phyloP scores from a whole-genome alignment of 352 stramenopile genomes.

The Phytophthora tentaculata region DNA sequence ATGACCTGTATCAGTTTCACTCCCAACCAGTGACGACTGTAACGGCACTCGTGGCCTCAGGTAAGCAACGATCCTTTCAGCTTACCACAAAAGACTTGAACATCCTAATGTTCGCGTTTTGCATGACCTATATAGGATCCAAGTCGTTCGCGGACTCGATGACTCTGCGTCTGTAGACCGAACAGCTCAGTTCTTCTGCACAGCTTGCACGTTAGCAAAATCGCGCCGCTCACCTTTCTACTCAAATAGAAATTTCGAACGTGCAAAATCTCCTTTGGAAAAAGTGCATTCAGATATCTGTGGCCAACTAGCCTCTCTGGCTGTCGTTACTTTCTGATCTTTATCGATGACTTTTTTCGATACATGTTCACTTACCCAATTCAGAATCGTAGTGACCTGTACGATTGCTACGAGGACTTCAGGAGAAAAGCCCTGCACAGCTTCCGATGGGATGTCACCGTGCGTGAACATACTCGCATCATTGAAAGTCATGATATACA shows the following conservation, averaged over 20 bases:
- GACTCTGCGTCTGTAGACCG: too few species aligned
- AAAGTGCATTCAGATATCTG: neutral
- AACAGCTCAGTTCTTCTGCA: neutral
- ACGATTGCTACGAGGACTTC: too few species aligned
- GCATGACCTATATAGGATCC: conserved; percentile 9
- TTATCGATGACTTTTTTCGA: too few species aligned
- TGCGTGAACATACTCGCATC: too few species aligned
- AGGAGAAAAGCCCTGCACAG: too few species aligned
- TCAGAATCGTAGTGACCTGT: too few species aligned
- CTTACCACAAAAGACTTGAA: neutral
- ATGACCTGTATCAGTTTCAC: conserved; percentile 7
- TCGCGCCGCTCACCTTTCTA: too few species aligned
- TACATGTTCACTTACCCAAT: too few species aligned
- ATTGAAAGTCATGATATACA: too few species aligned
- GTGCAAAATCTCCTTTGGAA: neutral
- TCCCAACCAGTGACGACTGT: neutral
- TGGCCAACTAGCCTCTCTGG: neutral
- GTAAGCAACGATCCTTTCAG: conserved; percentile 8
- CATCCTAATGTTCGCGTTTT: conserved; percentile 13
- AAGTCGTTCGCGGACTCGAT: conserved; percentile 1
- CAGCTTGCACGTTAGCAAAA: neutral
- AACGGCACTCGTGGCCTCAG: conserved; percentile 11
- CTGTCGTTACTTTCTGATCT: too few species aligned
- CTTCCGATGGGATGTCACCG: too few species aligned
- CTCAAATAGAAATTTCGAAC: too few species aligned